Evolutionary conservation across 164 flowering plant species (phyloP).

Genomic region (Vitis riparia): DNA sequence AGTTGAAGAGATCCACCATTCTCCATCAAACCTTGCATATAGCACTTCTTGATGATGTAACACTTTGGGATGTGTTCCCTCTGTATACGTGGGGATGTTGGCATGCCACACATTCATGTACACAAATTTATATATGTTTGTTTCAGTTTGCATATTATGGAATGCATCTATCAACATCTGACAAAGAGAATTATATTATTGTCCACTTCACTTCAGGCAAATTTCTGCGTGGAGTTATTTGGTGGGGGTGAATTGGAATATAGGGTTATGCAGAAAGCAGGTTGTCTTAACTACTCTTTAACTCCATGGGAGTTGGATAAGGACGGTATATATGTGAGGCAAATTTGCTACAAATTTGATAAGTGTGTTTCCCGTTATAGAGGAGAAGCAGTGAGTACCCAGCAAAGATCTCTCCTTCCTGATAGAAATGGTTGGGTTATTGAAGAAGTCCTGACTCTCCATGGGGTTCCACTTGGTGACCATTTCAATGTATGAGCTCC

Average conservation of each 20-base stretch:
- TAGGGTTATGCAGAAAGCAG: conserved; percentile 75
- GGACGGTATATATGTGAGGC: conserved; percentile 72
- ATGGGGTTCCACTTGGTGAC: conserved; percentile 88
- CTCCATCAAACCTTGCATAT: too few species aligned
- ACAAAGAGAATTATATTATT: background rate
- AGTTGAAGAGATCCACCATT: too few species aligned
- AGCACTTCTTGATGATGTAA: too few species aligned
- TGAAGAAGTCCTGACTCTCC: conserved; percentile 89
- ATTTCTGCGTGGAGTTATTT: conserved; percentile 68
- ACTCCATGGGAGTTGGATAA: conserved; percentile 87
- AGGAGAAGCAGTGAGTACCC: conserved; percentile 88
- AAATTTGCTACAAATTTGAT: conserved; percentile 67
- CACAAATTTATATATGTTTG: background rate
- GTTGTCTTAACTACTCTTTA: conserved; percentile 70
- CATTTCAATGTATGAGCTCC: conserved; percentile 64
- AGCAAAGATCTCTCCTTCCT: conserved; percentile 65
- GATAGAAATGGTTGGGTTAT: conserved; percentile 74
- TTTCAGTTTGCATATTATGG: background rate
- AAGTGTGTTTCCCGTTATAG: conserved; percentile 67
- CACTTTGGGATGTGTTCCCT: background rate
- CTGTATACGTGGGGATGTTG: background rate
- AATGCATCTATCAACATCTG: background rate
- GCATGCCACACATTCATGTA: background rate
- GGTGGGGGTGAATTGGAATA: conserved; percentile 73
- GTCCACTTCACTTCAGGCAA: conserved; percentile 36